Conservation (phyloP, 345 rosid species). For the Sisymbrium irio region DNA sequence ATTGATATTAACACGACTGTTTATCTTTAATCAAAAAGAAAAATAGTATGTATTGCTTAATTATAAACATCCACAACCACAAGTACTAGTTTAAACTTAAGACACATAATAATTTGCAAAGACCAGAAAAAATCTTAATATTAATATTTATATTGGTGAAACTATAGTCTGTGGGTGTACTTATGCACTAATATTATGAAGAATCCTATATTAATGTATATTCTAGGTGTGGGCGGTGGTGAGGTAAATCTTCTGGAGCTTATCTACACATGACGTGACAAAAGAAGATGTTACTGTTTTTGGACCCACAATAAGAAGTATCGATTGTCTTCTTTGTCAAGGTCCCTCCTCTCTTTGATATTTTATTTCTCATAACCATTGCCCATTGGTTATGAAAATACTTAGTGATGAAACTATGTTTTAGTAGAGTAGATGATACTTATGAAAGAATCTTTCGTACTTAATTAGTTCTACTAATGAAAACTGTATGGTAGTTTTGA, state of each 20-base stretch:
- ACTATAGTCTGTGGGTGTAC: neutral
- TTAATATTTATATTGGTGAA: neutral
- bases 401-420: neutral
- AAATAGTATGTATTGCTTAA: neutral
- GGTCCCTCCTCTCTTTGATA: constrained; percentile 6
- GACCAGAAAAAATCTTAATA: neutral
- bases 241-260: neutral
- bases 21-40: neutral
- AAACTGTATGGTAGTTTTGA: neutral
- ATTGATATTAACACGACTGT: neutral
- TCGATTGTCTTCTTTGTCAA: constrained; percentile 23
- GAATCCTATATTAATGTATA: neutral
- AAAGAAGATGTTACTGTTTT: constrained; percentile 14
- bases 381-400: neutral
- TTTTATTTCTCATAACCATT: neutral
- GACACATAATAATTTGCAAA: neutral
- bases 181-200: no score
- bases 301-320: constrained; percentile 18
- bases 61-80: neutral
- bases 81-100: neutral
- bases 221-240: constrained; percentile 12
- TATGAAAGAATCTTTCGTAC: neutral
- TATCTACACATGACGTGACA: constrained; percentile 16
- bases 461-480: neutral
- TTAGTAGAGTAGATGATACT: constrained; percentile 2